Conservation (phyloP, 495 filamentous ascomycete species). For the Hypoxylon fragiforme region DNA sequence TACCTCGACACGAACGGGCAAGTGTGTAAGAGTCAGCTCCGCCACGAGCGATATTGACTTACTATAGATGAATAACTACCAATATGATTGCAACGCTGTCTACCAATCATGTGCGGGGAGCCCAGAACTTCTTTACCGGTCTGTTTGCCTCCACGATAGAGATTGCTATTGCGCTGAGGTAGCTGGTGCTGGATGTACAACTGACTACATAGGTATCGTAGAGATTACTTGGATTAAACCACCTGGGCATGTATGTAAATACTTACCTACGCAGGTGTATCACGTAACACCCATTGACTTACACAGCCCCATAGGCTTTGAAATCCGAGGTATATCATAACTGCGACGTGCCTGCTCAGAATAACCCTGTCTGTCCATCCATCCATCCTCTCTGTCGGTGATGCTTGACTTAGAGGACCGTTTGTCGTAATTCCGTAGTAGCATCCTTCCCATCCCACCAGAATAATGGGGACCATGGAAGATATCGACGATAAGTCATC, state of each 20-base stretch:
- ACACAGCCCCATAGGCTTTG: neutral
- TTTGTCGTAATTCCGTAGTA: neutral
- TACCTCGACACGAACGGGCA: neutral
- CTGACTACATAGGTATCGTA: too few relatives aligned
- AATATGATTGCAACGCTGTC: conserved; percentile 15
- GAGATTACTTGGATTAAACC: too few relatives aligned
- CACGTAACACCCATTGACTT: too few relatives aligned
- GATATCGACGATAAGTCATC: conserved; percentile 11
- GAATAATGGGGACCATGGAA: neutral
- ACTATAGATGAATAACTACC: conserved; percentile 15
- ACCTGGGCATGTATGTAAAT: too few relatives aligned
- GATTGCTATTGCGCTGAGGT: neutral
- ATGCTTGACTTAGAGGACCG: neutral
- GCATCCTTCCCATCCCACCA: neutral
- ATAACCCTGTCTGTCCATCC: neutral
- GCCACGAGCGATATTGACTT: conserved; percentile 14
- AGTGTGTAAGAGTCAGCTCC: neutral
- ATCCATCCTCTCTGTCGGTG: neutral
- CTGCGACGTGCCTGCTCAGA: neutral
- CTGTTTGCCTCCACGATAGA: neutral
- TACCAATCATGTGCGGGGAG: conserved; percentile 7
- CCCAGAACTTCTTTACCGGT: neutral
- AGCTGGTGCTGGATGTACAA: too few relatives aligned
- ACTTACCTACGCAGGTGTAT: too few relatives aligned
- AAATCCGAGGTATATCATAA: neutral